Evolutionary conservation across 163 green algal species (phyloP).

Genomic region (Scenedesmus sp.): DNA sequence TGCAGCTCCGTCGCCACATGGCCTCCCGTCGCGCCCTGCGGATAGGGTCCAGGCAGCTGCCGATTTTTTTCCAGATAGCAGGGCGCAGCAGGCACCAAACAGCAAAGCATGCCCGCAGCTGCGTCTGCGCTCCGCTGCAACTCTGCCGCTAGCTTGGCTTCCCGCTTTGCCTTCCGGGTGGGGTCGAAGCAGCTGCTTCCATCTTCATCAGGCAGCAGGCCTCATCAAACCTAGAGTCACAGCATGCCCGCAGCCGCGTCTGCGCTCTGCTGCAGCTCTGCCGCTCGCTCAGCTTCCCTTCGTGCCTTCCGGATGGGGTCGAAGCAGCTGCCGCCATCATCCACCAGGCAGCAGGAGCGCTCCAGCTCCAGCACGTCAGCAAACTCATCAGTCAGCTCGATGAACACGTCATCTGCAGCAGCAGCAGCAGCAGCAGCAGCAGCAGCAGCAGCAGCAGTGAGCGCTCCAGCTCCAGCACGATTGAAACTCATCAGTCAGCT

Average conservation of each 20-base stretch:
- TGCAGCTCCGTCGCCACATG: no score
- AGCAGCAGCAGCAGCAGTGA: background rate
- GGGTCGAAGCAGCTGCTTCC: slow-evolving; percentile 20
- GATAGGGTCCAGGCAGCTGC: no score
- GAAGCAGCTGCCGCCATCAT: slow-evolving; percentile 21
- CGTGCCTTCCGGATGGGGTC: background rate
- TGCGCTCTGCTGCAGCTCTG: background rate
- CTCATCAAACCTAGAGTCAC: no score
- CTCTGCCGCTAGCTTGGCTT: background rate
- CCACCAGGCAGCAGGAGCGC: background rate
- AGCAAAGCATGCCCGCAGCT: background rate
- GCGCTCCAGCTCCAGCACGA: background rate
- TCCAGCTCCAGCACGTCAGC: slow-evolving; percentile 24
- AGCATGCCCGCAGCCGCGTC: no score
- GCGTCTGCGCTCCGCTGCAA: background rate
- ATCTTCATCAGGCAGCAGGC: background rate
- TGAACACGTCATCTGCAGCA: background rate
- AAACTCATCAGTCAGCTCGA: slow-evolving; percentile 33
- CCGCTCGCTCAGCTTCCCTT: background rate
- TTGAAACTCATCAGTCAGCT: background rate
- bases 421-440: background rate
- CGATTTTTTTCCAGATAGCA: no score
- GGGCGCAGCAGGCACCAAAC: background rate
- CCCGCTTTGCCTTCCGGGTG: background rate
- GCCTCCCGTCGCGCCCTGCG: no score